These are phyloP conservation scores for Coemansia sp. DNA, from an alignment of 192 early-diverging fungal genomes.

Conservation along the genomic window DNA sequence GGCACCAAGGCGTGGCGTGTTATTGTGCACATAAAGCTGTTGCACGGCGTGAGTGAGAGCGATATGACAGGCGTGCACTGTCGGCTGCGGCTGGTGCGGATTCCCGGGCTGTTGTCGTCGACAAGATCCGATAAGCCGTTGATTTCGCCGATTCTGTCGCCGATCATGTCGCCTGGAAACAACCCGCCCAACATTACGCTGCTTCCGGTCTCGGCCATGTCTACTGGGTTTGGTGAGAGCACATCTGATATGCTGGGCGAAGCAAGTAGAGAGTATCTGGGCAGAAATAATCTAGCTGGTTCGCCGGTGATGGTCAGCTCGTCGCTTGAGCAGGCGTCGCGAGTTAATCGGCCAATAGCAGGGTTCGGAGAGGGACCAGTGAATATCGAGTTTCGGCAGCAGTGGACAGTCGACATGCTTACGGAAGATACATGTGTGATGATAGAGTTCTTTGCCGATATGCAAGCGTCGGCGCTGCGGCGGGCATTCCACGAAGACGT, in stretches of 20 bases:
- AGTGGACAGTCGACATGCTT: slow-evolving; percentile 36
- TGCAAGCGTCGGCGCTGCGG: slow-evolving; percentile 30
- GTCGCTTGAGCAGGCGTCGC: slow-evolving; percentile 16
- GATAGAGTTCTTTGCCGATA: slow-evolving; percentile 43
- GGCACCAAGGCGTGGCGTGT: slow-evolving; percentile 28
- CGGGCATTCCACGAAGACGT: slow-evolving; percentile 51
- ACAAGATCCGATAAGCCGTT: slow-evolving; percentile 6
- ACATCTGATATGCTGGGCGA: neutral
- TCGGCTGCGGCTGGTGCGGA: slow-evolving; percentile 31
- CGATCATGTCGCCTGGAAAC: neutral
- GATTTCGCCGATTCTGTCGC: slow-evolving; percentile 14
- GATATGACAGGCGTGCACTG: slow-evolving; percentile 47
- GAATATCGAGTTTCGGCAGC: slow-evolving; percentile 41
- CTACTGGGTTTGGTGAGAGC: neutral
- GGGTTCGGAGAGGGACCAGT: slow-evolving; percentile 46
- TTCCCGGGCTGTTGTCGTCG: slow-evolving; percentile 20
- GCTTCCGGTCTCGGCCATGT: neutral
- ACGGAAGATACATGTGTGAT: slow-evolving; percentile 27
- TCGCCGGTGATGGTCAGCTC: slow-evolving; percentile 20
- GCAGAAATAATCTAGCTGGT: neutral
- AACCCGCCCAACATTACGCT: neutral
- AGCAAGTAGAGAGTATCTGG: too few relatives aligned
- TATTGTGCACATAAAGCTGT: slow-evolving; percentile 35
- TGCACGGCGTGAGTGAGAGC: slow-evolving; percentile 31
- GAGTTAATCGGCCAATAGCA: slow-evolving; percentile 15